Evolutionary conservation across 805 yeast genomes (phyloP).

Genomic region (Candida awuae): DNA sequence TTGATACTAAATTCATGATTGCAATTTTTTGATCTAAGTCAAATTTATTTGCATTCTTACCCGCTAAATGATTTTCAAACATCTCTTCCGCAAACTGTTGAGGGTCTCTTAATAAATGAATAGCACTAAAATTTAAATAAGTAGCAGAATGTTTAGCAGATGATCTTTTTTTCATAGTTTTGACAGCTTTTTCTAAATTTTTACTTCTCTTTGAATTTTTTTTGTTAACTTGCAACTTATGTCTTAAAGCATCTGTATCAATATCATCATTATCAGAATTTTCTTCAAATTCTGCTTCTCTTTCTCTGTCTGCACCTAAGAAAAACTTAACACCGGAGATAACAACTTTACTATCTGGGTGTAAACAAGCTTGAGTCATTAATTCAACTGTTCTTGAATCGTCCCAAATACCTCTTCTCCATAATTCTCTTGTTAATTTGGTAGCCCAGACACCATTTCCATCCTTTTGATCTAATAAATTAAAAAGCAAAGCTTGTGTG

Average conservation of each 20-base stretch:
- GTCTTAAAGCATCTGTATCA: constrained; percentile 68
- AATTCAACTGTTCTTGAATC: constrained; percentile 95
- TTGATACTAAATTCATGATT: constrained; percentile 77
- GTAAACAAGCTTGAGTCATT: constrained; percentile 92
- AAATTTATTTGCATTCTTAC: constrained; percentile 61
- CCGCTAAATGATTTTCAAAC: constrained; percentile 62
- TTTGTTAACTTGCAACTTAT: constrained; percentile 76
- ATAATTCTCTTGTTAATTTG: constrained; percentile 84
- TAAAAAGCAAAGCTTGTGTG: constrained; percentile 88
- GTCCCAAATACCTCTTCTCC: constrained; percentile 99
- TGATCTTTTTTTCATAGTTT: constrained; percentile 57
- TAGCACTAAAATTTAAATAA: constrained; percentile 86
- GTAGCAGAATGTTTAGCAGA: constrained; percentile 50
- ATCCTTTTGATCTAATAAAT: constrained; percentile 71
- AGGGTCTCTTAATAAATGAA: constrained; percentile 90
- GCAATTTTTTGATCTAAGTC: constrained; percentile 84
- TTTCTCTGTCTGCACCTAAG: constrained; percentile 89
- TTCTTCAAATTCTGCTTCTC: constrained; percentile 77
- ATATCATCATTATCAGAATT: constrained; percentile 56
- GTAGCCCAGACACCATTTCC: constrained; percentile 91
- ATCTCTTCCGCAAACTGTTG: constrained; percentile 93
- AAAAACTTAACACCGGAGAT: constrained; percentile 86
- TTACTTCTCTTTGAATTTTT: constrained; percentile 73
- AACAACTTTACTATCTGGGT: constrained; percentile 79
- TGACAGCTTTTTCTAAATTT: constrained; percentile 68